Base-by-base conservation (phyloP, 2,329 filamentous ascomycete species). In the Alternaria conjuncta region DNA sequence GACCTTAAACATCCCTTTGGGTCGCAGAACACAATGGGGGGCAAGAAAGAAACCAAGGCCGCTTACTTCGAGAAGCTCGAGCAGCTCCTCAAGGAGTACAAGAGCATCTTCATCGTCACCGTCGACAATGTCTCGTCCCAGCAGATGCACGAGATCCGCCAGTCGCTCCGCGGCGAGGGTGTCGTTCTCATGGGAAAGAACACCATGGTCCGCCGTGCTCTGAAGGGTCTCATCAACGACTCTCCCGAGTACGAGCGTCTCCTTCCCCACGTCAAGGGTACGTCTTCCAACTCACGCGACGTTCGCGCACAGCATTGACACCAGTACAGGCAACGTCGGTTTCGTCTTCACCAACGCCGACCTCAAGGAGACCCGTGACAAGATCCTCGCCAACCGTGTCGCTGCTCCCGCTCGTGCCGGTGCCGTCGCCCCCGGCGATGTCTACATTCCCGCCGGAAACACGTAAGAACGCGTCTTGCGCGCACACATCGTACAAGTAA, bases 81-180 rank as follows among this genome's bases (percentile, higher is more conserved):
- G 91, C 84, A 84, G 85, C 90, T 98, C 84, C 91, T 99, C 84
- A 93, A 98, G 88, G 91, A 94, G 84, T 98, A 96, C 92, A 90
- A 89, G 84, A 95, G 92, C 81, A 92, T 98, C 87, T 98, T 99
- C 93, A 94, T 99, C 84, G 94, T 97, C 84, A 90, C 82, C 82
- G 80, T 82, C 71, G 80, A 98, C 93, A 99, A 98, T 99, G 96
- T 99, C 90, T 93, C 91, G 85, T 99, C 96, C 78, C 96, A 99
- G 90, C 96, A 99, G 91, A 99, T 99, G 96, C 96, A 99, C 93
- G 96, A 99, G 90, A 98, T 99, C 85, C 92, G 96, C 84, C 86
- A 91, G 80, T 86, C 93, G 80, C 92, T 99, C 84, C 94, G 96
- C 83, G 91, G 91, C 70, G 86, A 97, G 85, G 94, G 89, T 85